A percentile compares a stretch with the other conserved stretches of the same genome.
These are phyloP conservation scores for Ascosphaera pollenicola DNA, from an alignment of 2,329 filamentous ascomycete species.

Conservation along the genomic window DNA sequence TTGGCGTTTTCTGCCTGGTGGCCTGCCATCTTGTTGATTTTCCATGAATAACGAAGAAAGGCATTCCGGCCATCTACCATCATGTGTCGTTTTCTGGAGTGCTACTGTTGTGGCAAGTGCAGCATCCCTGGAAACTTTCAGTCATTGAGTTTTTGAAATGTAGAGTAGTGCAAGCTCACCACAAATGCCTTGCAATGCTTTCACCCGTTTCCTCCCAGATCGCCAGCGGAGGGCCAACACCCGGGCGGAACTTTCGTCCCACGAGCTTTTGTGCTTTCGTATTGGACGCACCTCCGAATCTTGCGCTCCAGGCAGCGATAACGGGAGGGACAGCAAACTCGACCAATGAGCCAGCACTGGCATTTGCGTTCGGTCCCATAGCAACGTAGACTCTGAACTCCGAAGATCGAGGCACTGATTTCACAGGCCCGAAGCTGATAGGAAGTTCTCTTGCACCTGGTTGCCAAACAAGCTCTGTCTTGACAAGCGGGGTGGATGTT, in stretches of 20 bases:
- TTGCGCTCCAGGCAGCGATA: slow-evolving; percentile 34
- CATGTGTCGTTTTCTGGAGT: not conserved
- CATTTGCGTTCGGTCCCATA: not conserved
- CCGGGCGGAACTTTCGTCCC: slow-evolving; percentile 29
- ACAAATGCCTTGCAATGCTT: slow-evolving; percentile 49
- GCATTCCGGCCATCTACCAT: not conserved
- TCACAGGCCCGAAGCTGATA: slow-evolving; percentile 16
- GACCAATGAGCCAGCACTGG: slow-evolving; percentile 3
- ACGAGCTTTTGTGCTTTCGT: slow-evolving; percentile 28
- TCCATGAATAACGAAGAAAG: not conserved
- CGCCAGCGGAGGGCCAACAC: slow-evolving; percentile 13
- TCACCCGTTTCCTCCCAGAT: slow-evolving; percentile 52
- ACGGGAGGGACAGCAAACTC: slow-evolving; percentile 19
- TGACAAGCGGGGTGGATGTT: slow-evolving; percentile 13
- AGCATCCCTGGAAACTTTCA: slow-evolving; percentile 23
- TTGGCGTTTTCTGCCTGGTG: not conserved
- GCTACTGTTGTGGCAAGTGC: not conserved
- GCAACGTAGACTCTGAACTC: not conserved
- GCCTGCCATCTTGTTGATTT: not conserved
- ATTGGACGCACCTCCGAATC: slow-evolving; percentile 17
- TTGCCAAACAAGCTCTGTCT: slow-evolving; percentile 23
- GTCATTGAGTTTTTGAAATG: slow-evolving; percentile 1
- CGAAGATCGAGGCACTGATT: not conserved
- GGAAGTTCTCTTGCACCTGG: slow-evolving; percentile 22
- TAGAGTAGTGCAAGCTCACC: slow-evolving; percentile 22